Conservation (phyloP, 140 eudicot genomes). For the Flaveria floridana region DNA sequence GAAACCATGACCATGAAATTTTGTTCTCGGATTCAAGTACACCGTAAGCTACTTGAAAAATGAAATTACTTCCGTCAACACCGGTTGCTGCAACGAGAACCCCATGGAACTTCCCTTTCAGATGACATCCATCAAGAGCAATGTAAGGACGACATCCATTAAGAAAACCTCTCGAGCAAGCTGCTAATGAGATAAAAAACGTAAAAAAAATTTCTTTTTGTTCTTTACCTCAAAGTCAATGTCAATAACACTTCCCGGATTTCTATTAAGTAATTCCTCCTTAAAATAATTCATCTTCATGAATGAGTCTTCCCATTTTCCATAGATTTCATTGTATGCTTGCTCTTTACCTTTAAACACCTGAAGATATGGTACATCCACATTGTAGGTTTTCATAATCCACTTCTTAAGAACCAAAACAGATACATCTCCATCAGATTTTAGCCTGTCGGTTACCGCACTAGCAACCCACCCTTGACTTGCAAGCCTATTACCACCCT, state of each 20-base stretch:
- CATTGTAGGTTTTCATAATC: background rate
- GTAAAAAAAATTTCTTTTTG: conserved; percentile 9
- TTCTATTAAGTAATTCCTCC: background rate
- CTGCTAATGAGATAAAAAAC: background rate
- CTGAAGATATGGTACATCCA: background rate
- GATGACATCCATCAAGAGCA: background rate
- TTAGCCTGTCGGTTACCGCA: background rate
- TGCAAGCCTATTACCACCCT: conserved; percentile 1
- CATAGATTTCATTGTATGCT: background rate
- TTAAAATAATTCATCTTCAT: background rate
- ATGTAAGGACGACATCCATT: conserved; percentile 14
- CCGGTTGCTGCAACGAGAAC: background rate
- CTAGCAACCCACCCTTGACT: background rate
- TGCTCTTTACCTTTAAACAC: conserved; percentile 4
- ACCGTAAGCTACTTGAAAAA: background rate
- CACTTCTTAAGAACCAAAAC: background rate
- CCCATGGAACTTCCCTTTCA: background rate
- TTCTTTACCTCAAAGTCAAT: background rate
- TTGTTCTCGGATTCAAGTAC: background rate
- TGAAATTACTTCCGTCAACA: background rate
- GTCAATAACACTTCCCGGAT: background rate
- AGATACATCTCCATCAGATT: background rate
- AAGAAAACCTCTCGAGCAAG: conserved; percentile 9
- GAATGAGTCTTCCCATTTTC: conserved; percentile 11
- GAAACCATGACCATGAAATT: background rate